phyloP scores from a whole-genome alignment of 1,284 basidiomycete species.

The Ustilago hordei region DNA sequence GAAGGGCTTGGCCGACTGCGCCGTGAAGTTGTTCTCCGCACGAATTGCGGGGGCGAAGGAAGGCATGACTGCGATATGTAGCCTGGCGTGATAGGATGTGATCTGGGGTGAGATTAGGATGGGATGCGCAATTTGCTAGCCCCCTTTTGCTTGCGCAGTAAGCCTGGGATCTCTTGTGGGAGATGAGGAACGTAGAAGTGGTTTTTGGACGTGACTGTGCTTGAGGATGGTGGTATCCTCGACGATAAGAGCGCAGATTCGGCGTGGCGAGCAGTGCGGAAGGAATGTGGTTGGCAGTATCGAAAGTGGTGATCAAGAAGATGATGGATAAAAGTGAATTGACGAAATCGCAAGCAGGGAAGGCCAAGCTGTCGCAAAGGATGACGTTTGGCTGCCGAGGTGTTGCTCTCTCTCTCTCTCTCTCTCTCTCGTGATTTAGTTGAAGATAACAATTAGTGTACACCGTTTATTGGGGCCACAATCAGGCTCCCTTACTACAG shows the following conservation, averaged over 20 bases:
- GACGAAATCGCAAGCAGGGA: background rate
- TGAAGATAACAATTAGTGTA: too few species aligned
- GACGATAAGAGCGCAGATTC: background rate
- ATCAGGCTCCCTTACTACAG: too few species aligned
- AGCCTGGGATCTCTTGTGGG: conserved; percentile 1
- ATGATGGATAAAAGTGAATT: background rate
- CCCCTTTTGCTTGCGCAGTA: background rate
- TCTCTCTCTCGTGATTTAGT: too few species aligned
- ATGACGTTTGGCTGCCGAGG: conserved; percentile 7
- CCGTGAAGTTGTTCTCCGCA: conserved; percentile 35
- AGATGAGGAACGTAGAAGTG: background rate
- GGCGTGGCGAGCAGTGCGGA: background rate
- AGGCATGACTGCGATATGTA: conserved; percentile 22
- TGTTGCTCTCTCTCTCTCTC: background rate
- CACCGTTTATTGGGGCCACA: too few species aligned
- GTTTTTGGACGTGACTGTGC: background rate
- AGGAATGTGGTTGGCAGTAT: background rate
- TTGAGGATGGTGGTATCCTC: background rate
- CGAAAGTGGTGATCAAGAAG: background rate
- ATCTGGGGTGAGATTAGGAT: background rate
- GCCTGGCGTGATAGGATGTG: background rate
- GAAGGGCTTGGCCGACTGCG: conserved; percentile 20
- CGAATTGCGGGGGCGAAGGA: conserved; percentile 41
- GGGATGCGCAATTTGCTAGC: background rate
- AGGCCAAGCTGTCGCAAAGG: background rate